phyloP scores from a whole-genome alignment of 2,329 filamentous ascomycete species.

The Microsporum canis region DNA sequence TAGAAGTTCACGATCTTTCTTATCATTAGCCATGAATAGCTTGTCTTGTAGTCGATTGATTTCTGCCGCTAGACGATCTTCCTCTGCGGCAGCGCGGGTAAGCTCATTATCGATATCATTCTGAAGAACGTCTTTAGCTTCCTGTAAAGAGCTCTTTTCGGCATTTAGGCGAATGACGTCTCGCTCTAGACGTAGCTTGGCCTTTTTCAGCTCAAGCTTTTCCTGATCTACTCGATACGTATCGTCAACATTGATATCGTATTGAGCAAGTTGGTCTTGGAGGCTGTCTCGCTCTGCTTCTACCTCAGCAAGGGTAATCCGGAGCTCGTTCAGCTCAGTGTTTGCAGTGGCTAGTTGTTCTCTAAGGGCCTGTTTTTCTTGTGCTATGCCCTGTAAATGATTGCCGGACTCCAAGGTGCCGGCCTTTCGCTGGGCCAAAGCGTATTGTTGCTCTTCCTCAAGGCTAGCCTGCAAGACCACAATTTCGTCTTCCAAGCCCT shows the following conservation, averaged over 20 bases:
- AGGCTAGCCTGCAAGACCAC: slow-evolving; percentile 57
- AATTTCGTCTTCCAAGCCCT: slow-evolving; percentile 63
- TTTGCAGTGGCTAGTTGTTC: slow-evolving; percentile 51
- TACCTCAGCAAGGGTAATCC: slow-evolving; percentile 45
- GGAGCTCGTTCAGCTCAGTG: slow-evolving; percentile 49
- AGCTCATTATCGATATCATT: slow-evolving; percentile 55
- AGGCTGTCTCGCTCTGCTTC: slow-evolving; percentile 58
- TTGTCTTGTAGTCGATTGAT: slow-evolving; percentile 43
- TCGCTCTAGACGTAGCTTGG: slow-evolving; percentile 56
- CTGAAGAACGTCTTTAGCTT: slow-evolving; percentile 50
- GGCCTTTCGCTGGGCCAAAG: slow-evolving; percentile 45
- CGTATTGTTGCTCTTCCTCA: slow-evolving; percentile 54
- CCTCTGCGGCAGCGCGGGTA: slow-evolving; percentile 54
- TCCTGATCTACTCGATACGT: slow-evolving; percentile 55
- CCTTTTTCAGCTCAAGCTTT: slow-evolving; percentile 54
- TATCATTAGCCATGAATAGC: slow-evolving; percentile 30
- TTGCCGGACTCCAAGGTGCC: slow-evolving; percentile 49
- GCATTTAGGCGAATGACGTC: slow-evolving; percentile 55
- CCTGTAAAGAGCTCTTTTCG: slow-evolving; percentile 48
- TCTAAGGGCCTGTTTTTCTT: slow-evolving; percentile 53
- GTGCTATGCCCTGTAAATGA: slow-evolving; percentile 45
- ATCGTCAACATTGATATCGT: slow-evolving; percentile 46
- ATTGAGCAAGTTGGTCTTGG: slow-evolving; percentile 47
- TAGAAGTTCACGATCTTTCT: slow-evolving; percentile 38
- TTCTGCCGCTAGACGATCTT: slow-evolving; percentile 46